Evolutionary conservation across 805 yeast genomes (phyloP), one percentile per base, ranked within the genome.

Genomic region (Kazachstania viticola): DNA sequence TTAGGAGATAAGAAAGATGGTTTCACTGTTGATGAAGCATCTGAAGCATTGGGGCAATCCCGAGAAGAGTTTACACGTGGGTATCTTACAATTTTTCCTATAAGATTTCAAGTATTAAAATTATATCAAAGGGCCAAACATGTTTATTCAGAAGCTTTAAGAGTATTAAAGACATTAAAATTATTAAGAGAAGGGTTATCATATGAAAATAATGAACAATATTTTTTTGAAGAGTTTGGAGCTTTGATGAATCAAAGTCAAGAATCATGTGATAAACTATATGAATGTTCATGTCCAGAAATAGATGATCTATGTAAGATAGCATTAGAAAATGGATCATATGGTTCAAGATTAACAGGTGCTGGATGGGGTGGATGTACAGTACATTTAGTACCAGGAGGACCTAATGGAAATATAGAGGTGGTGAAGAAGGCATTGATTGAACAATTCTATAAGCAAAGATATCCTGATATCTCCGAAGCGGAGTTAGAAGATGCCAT

Each of bases 361-460:
- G 85, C 85, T 7, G 87, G 85, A 3, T 78, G 75, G 67, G 85
- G 85, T 23, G 85, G 85, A 4, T 71, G 76, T 17, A 63, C 79
- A 0, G 79, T 78, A 13, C 82, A 76, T 48, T 54, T 78, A 35
- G 72, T 77, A 5, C 48, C 54, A 4, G 43, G 41, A 12, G 46
- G 45, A 14, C 31, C 41, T 9, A 34, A 37, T 19, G 40, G 41
- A 8, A 40, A 42, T 21, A 49, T 48, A 11, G 46, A 41, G 29
- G 56, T 66, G 2, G 57, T 59, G 4, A 62, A 62, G 33, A 61
- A 60, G 33, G 75, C 77, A 1, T 57, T 77, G 30, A 58, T 51
- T 14, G 57, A 61, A n/a, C 54, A 71, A 33, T 77, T 69, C 47
- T 77, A 73, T 53, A 58, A 58, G 28, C 55, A 51, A 27, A 49